Conservation (phyloP, 1,284 basidiomycete species). For the Apiotrichum sp. region DNA sequence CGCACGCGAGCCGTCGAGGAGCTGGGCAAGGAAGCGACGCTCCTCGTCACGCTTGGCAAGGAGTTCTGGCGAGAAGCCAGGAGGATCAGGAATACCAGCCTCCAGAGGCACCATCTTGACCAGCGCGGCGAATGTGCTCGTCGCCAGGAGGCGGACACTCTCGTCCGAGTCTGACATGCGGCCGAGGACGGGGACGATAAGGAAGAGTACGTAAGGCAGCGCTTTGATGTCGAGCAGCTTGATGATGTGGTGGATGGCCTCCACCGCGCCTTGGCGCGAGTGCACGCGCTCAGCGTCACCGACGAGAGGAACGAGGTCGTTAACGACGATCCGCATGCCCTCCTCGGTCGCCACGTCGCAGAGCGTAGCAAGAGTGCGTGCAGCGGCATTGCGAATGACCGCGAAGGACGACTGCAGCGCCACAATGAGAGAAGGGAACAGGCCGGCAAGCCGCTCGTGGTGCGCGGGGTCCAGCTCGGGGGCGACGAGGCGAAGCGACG, state of each 20-base stretch:
- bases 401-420: slow-evolving; percentile 78
- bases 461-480: slow-evolving; percentile 68
- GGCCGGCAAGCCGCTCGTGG: slow-evolving; percentile 60
- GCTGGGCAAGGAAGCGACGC: slow-evolving; percentile 84
- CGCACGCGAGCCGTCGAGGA: slow-evolving; percentile 91
- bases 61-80: slow-evolving; percentile 84
- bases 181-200: slow-evolving; percentile 92
- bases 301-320: slow-evolving; percentile 76
- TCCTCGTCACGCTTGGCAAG: slow-evolving; percentile 80
- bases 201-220: slow-evolving; percentile 93
- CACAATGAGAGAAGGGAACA: slow-evolving; percentile 69
- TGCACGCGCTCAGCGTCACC: slow-evolving; percentile 70
- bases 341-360: slow-evolving; percentile 78
- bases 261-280: slow-evolving; percentile 83
- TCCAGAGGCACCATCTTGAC: slow-evolving; percentile 99
- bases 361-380: slow-evolving; percentile 78
- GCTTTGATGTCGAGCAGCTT: slow-evolving; percentile 88
- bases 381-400: slow-evolving; percentile 81
- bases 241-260: slow-evolving; percentile 90
- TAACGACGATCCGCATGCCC: slow-evolving; percentile 82
- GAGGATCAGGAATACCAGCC: slow-evolving; percentile 92
- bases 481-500: slow-evolving; percentile 76
- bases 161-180: slow-evolving; percentile 96
- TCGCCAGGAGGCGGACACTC: slow-evolving; percentile 82
- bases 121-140: slow-evolving; percentile 94